phyloP scores from a whole-genome alignment of 2,329 filamentous ascomycete species.

The Aspergillus luchuensis region DNA sequence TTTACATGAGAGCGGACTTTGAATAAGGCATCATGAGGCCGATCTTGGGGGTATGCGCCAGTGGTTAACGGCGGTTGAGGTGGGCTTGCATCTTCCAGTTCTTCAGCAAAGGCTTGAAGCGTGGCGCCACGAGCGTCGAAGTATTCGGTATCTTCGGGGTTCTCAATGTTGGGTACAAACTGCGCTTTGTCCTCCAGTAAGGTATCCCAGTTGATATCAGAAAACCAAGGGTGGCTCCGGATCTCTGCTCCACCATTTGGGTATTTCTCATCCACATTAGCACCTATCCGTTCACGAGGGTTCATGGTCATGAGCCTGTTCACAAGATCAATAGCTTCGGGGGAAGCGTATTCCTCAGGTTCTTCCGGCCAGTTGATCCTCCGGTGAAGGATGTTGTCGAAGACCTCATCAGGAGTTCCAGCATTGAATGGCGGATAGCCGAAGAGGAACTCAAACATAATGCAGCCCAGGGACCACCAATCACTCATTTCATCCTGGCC shows the following conservation, averaged over 20 bases:
- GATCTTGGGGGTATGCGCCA: conserved; percentile 73
- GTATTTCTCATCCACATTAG: conserved; percentile 81
- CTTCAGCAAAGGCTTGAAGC: conserved; percentile 86
- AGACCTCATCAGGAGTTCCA: conserved; percentile 84
- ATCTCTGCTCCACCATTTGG: conserved; percentile 88
- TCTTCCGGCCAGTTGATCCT: conserved; percentile 92
- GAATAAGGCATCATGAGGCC: conserved; percentile 92
- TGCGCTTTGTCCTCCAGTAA: conserved; percentile 93
- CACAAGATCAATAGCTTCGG: conserved; percentile 90
- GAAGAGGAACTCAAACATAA: conserved; percentile 93
- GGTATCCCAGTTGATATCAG: conserved; percentile 82
- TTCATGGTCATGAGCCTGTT: conserved; percentile 87
- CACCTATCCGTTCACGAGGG: conserved; percentile 77
- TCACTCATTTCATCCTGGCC: conserved; percentile 98
- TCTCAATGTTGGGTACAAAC: conserved; percentile 88
- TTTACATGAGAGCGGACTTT: conserved; percentile 85
- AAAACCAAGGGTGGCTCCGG: conserved; percentile 84
- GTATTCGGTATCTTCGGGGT: conserved; percentile 97
- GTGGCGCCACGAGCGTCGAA: conserved; percentile 92
- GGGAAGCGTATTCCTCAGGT: conserved; percentile 74
- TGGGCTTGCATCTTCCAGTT: conserved; percentile 85
- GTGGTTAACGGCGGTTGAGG: conserved; percentile 70
- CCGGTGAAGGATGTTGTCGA: conserved; percentile 90
- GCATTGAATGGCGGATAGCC: conserved; percentile 94
- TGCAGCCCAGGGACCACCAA: conserved; percentile 99